Base-by-base conservation (phyloP, 2,329 filamentous ascomycete genomes). In the Diaporthe humulicola region DNA sequence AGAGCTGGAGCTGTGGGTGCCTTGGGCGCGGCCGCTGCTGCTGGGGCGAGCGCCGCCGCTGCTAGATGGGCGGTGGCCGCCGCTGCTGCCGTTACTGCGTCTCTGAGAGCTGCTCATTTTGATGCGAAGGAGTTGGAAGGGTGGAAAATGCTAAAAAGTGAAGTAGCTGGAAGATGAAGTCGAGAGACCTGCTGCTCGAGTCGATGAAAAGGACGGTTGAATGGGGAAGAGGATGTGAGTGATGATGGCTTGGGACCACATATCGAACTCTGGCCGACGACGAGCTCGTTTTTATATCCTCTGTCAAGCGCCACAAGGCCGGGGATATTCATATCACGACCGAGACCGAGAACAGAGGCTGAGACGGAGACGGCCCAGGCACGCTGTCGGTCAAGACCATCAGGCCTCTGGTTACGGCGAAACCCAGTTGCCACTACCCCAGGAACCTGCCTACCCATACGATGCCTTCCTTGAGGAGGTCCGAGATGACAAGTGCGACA, bases 151-250 rank as follows among this genome's bases (percentile, higher is more conserved):
- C 19, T 58, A 6, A 15, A n/a, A 30, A 4, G 4, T 54, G n/a
- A 54, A 30, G 9, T 54, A 3, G 25, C 12, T 54, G 10, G 12
- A 54, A 25, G 8, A n/a, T 25, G 19, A n/a, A 38, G 9, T 58
- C 30, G 56, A 58, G 56, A 58, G 56, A 19, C 56, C 56, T 38
- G 56, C 56, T 58, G 52, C 52, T 56, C 30, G 56, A 58, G 19
- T 38, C 19, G 30, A 38, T 38, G 56, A 22, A 38, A 28, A 15
- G 50, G 8, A 52, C 50, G 19, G 3, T 10, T 36, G 30, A n/a
- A n/a, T 36, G 54, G 30, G 17, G 4, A 57, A 22, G 22, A 58
- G 36, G 30, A 36, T 38, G 33, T 38, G 33, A 58, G 30, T 58
- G 17, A 58, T 38, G 30, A 38, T 58, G 56, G 33, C 33, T 58